Evolutionary conservation across 208 protist species (phyloP).

Genomic region (Kentomonas sorsogonicus): DNA sequence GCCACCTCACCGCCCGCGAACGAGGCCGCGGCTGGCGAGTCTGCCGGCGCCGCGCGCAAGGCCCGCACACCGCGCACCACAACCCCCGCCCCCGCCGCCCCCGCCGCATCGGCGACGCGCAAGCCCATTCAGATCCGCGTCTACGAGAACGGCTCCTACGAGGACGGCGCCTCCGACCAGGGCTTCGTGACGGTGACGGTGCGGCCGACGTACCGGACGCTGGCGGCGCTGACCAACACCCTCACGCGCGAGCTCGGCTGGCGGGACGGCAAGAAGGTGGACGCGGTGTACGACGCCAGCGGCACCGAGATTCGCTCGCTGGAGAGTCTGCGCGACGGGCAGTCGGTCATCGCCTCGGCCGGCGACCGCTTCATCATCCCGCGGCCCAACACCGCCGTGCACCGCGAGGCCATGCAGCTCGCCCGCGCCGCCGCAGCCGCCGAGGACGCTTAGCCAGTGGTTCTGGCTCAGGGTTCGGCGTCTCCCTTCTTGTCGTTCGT

Average conservation of each 20-base stretch:
- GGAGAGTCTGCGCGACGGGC: constrained; percentile 45
- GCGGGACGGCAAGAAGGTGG: constrained; percentile 65
- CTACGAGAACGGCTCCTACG: constrained; percentile 87
- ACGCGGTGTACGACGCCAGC: constrained; percentile 69
- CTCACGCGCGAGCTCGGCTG: constrained; percentile 82
- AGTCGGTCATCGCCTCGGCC: constrained; percentile 68
- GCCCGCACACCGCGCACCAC: not conserved
- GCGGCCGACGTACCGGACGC: constrained; percentile 75
- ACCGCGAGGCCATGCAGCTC: constrained; percentile 59
- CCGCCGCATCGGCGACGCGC: not conserved
- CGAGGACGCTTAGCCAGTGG: not conserved
- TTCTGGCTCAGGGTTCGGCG: no score
- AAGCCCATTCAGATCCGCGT: constrained; percentile 70
- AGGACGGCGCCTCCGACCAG: constrained; percentile 47
- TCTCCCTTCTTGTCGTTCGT: no score
- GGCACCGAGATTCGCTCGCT: constrained; percentile 62
- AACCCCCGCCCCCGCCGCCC: not conserved
- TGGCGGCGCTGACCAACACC: constrained; percentile 55
- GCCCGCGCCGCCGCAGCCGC: no score
- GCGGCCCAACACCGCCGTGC: constrained; percentile 57
- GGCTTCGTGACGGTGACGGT: constrained; percentile 76
- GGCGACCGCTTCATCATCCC: constrained; percentile 85
- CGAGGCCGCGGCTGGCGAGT: not conserved
- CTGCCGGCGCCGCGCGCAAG: no score
- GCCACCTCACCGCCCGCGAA: not conserved